Base-by-base conservation (phyloP, 179 eudicot genomes). In the Beta corolliflora region DNA sequence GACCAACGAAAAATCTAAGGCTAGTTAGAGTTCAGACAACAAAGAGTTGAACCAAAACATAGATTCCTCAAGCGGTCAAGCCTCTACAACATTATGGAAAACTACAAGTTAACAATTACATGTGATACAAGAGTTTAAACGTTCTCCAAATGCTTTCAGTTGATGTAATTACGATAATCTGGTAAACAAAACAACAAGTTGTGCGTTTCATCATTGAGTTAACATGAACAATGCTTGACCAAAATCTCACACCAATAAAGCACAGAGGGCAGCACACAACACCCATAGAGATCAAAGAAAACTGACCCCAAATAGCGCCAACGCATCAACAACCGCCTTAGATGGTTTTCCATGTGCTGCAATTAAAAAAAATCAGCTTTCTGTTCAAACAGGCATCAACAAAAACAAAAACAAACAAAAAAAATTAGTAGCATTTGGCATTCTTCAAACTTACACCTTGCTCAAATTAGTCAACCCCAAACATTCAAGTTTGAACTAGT, bases 251-350 rank as follows among this genome's bases (percentile, higher is more conserved):
- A 36, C 59, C 73, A 73, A 23, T 23, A 69, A 50, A 77, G 36
- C 18, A 9, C 55, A 59, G 59, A 50, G 19, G 8, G 53, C 16
- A 63, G 50, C 36, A 72, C 46, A 60, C 13, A 0, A 73, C 78
- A 5, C 36, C 50, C 70, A 80, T 11, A 61, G 66, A 63, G 73
- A 72, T 21, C 18, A 58, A 69, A 85, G 78, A 81, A 86, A 83
- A 53, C 94, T 82, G 74, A 96, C 99, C 98, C 99, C 99, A 88
- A 96, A 96, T 77, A 91, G 82, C 74, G 99, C 99, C 87, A 96
- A 79, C 1, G 93, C 85, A 86, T 96, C 99, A 83, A 94, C 97
- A 76, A 95, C 75, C 69, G 90, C 83, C 90, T 94, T 91, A 29
- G 98, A 92, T 18, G 99, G 98, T 58, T 90, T 91, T 73, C 99